Percentiles rank a stretch among this genome's conserved stretches.
Evolutionary conservation across 73 alveolate species (phyloP).

Genomic region (Uronychia setigera): DNA sequence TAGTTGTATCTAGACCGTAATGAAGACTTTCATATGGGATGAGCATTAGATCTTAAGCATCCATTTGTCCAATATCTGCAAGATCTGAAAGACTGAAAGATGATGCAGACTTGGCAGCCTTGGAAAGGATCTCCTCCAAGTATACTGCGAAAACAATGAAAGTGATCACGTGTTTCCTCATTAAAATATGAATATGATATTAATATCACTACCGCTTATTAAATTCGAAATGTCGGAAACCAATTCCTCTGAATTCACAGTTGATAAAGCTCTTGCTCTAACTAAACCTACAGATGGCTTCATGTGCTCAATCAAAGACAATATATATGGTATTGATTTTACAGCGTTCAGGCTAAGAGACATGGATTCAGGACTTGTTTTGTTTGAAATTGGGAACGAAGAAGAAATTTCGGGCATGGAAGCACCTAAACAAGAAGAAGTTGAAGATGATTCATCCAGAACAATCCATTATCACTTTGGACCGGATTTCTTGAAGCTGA

Average conservation of each 20-base stretch:
- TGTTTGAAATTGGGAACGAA: conserved; percentile 66
- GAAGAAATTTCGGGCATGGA: conserved; percentile 52
- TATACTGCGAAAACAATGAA: background rate
- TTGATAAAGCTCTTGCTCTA: conserved; percentile 60
- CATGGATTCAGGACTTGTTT: conserved; percentile 57
- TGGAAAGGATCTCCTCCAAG: background rate
- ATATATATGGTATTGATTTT: conserved; percentile 34
- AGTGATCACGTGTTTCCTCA: background rate
- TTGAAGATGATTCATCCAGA: conserved; percentile 42
- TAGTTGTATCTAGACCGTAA: conserved; percentile 35
- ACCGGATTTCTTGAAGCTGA: conserved; percentile 83
- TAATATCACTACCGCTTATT: background rate
- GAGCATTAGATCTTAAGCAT: background rate
- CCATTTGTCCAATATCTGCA: too few species aligned
- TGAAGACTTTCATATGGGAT: conserved; percentile 11
- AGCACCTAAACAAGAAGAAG: conserved; percentile 48
- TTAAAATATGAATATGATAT: background rate
- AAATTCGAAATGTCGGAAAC: background rate
- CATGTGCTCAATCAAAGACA: conserved; percentile 42
- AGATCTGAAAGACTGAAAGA: too few species aligned
- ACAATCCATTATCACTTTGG: conserved; percentile 92
- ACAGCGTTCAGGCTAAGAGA: conserved; percentile 74
- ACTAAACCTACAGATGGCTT: conserved; percentile 61
- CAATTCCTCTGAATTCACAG: too few species aligned
- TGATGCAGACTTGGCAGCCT: too few species aligned